These are phyloP conservation scores for Ustilago xerochloae DNA, from an alignment of 1,284 basidiomycete genomes.

Conservation along the genomic window DNA sequence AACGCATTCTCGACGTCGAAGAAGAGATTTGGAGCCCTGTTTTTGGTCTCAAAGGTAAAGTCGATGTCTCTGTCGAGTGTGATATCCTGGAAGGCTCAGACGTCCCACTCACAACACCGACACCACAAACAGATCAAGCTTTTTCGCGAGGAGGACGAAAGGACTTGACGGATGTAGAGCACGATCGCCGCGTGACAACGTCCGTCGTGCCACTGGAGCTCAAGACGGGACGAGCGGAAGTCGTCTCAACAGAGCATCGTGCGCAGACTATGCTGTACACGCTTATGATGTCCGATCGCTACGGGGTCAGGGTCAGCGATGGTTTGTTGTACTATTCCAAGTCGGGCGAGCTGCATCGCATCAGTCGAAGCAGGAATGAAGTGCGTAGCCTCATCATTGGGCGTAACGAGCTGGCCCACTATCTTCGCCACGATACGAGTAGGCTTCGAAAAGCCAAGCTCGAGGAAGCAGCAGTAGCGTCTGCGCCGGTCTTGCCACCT, in stretches of 20 bases:
- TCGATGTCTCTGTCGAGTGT: constrained; percentile 85
- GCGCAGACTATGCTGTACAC: constrained; percentile 99
- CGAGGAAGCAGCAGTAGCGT: constrained; percentile 16
- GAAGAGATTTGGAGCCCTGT: constrained; percentile 97
- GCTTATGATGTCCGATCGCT: constrained; percentile 87
- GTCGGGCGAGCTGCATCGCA: constrained; percentile 81
- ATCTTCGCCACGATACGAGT: constrained; percentile 70
- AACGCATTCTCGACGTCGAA: constrained; percentile 77
- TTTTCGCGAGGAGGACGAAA: constrained; percentile 14
- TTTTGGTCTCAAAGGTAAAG: constrained; percentile 93
- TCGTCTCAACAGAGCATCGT: constrained; percentile 81
- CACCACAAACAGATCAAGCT: constrained; percentile 5
- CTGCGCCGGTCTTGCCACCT: constrained; percentile 72
- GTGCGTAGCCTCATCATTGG: constrained; percentile 82
- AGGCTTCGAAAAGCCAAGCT: constrained; percentile 34
- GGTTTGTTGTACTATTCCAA: constrained; percentile 96
- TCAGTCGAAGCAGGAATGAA: constrained; percentile 83
- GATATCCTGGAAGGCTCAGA: constrained; percentile 57
- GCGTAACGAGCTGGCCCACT: constrained; percentile 86
- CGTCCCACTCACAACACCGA: not conserved
- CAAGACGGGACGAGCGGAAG: constrained; percentile 84
- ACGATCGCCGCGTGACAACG: not conserved
- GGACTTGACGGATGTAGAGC: not conserved
- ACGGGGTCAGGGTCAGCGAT: constrained; percentile 74
- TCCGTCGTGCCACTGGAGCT: constrained; percentile 84